Evolutionary conservation across 2,329 filamentous ascomycete species (phyloP).

Genomic region (Dactylellina parvicollis): DNA sequence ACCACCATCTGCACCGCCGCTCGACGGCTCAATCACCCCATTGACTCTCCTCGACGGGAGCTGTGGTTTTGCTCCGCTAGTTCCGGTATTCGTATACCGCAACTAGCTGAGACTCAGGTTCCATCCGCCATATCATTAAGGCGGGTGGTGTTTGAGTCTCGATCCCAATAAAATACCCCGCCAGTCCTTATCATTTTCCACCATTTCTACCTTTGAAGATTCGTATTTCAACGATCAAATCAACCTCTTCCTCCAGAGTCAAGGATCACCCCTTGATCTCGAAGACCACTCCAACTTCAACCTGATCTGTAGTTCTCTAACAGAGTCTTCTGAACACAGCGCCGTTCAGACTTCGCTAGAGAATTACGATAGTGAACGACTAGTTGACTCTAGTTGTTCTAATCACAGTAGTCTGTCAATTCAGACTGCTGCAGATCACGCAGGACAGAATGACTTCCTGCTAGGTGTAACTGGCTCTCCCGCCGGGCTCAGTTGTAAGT

Average conservation of each 20-base stretch:
- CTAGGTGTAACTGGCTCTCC: conserved; percentile 15
- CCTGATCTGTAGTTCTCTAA: conserved; percentile 26
- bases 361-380: conserved; percentile 29
- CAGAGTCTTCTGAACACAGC: conserved; percentile 17
- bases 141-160: conserved; percentile 8
- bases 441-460: conserved; percentile 12
- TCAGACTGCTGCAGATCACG: conserved; percentile 34
- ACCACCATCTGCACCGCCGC: neutral
- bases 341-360: conserved; percentile 13
- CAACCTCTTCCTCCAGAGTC: neutral
- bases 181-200: neutral
- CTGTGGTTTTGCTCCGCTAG: neutral
- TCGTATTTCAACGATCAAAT: neutral
- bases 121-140: neutral
- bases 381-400: conserved; percentile 29
- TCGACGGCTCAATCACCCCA: neutral
- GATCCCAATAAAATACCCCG: no score
- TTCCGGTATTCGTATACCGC: neutral
- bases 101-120: neutral
- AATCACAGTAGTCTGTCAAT: conserved; percentile 22
- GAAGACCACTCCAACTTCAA: neutral
- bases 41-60: neutral
- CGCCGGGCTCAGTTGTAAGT: conserved; percentile 41
- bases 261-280: neutral
- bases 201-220: no score